A percentile compares a stretch with the other conserved stretches of the same genome.
phyloP scores from a whole-genome alignment of 495 filamentous ascomycete genomes.

The Xylaria intraflava region DNA sequence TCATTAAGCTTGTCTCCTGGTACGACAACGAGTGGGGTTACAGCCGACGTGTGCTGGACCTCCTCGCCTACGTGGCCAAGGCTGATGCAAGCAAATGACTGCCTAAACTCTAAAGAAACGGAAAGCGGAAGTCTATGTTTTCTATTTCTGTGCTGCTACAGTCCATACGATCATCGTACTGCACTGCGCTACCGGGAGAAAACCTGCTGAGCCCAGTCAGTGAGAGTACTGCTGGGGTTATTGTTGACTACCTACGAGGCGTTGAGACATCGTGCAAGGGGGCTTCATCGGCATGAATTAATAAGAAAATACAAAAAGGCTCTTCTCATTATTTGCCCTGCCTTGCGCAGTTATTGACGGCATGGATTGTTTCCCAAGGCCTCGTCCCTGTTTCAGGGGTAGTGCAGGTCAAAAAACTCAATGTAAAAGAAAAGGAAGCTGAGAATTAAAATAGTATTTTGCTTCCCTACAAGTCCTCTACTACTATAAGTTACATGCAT shows the following conservation, averaged over 20 bases:
- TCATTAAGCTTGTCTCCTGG: slow-evolving; percentile 97
- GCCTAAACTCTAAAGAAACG: slow-evolving; percentile 54
- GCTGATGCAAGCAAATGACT: slow-evolving; percentile 54
- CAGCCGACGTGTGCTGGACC: slow-evolving; percentile 97
- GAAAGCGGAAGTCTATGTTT: slow-evolving; percentile 24
- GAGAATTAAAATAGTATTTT: slow-evolving; percentile 5
- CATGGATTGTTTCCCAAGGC: no score
- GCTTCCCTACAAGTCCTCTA: background rate
- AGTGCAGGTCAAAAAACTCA: no score
- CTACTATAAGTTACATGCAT: slow-evolving; percentile 10
- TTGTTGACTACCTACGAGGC: slow-evolving; percentile 3
- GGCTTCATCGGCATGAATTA: slow-evolving; percentile 7
- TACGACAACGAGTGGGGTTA: slow-evolving; percentile 90
- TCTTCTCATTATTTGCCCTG: background rate
- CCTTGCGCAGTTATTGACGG: background rate
- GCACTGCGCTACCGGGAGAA: background rate
- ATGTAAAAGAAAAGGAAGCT: background rate
- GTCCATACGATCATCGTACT: background rate
- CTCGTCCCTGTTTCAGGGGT: no score
- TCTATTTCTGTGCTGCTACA: background rate
- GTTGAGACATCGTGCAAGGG: slow-evolving; percentile 4
- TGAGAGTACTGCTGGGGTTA: background rate
- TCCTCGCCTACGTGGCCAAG: slow-evolving; percentile 87
- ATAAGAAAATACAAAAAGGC: slow-evolving; percentile 6
- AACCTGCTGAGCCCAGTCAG: background rate